Evolutionary conservation across 306 rosid genomes (phyloP), one percentile per base, ranked within the genome.

Genomic region (Cyamopsis tetragonoloba): DNA sequence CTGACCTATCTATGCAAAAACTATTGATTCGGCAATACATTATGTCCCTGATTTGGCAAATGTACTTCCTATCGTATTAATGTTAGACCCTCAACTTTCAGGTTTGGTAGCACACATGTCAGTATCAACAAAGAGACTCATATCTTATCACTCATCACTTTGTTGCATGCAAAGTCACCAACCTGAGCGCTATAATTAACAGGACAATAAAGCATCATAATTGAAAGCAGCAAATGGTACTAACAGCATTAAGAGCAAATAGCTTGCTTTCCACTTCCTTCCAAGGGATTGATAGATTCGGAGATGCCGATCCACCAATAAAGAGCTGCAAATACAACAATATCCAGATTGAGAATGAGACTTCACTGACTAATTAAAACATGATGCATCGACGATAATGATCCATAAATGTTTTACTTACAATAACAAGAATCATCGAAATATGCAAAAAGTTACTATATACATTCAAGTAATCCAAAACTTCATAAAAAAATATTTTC

Each of bases 211-310:
- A 57, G 59, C 66, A 72, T 60, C 69, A 26, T 13, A 41, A 47
- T 34, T 30, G 38, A 60, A 67, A 68, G 72, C 48, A 70, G 62
- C 58, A 59, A 78, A 71, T 62, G 75, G 65, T 74, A 72, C 98
- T 86, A 75, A 86, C 98, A 80, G 85, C 92, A 81, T 87, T 89
- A 55, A 92, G 96, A 66, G 88, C 86, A 87, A 89, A 92, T 58
- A 92, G 85, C 76, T 92, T 92, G 88, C 96, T 86, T 82, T 92
- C 98, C 79, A 92, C 91, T 73, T 84, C 98, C 77, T 79, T 86
- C 98, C 98, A 92, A 49, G 88, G 89, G 67, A 92, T 86, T 66
- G 87, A 86, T 22, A 77, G 80, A 84, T 79, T 89, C 34, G 79
- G 81, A 68, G 87, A 79, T 71, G 84, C 79, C 89, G 92, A 87